phyloP scores from a whole-genome alignment of 2,329 filamentous ascomycete species.

The Beauveria caledonica region DNA sequence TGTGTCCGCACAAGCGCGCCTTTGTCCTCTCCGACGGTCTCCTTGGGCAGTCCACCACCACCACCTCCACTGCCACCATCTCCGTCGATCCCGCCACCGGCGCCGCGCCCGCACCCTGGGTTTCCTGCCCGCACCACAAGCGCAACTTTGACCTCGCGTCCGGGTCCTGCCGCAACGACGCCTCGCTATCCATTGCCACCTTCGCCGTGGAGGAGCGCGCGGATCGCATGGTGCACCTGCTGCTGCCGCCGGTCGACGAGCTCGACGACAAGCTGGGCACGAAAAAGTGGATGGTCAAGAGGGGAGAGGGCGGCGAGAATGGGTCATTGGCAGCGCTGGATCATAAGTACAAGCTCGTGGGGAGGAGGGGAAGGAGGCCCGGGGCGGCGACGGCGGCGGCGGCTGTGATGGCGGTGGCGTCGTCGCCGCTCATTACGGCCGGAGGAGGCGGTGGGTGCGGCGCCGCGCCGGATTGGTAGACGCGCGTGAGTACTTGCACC shows the following conservation, averaged over 20 bases:
- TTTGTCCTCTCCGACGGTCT: slow-evolving; percentile 85
- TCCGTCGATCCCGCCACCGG: slow-evolving; percentile 17
- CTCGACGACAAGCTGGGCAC: slow-evolving; percentile 74
- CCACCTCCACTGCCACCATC: not conserved
- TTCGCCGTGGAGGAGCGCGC: slow-evolving; percentile 66
- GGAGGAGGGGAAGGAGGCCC: slow-evolving; percentile 34
- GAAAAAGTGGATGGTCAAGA: slow-evolving; percentile 67
- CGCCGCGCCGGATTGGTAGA: slow-evolving; percentile 38
- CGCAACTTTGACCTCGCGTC: slow-evolving; percentile 72
- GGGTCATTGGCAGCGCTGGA: slow-evolving; percentile 37
- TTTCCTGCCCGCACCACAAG: slow-evolving; percentile 84
- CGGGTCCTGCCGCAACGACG: slow-evolving; percentile 68
- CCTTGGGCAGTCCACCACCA: slow-evolving; percentile 54
- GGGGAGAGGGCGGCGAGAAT: slow-evolving; percentile 47
- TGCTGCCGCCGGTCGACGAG: slow-evolving; percentile 72
- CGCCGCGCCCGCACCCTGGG: slow-evolving; percentile 49
- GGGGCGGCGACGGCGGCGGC: slow-evolving; percentile 25
- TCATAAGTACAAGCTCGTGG: slow-evolving; percentile 36
- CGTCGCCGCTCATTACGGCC: slow-evolving; percentile 25
- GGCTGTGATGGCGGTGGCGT: slow-evolving; percentile 29
- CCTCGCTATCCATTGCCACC: slow-evolving; percentile 68
- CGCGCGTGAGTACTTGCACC: not conserved
- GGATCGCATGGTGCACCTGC: slow-evolving; percentile 73
- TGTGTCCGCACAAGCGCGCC: slow-evolving; percentile 88
- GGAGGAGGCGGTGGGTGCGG: slow-evolving; percentile 22